phyloP scores from a whole-genome alignment of 495 filamentous ascomycete species.

The Copromyces sp. region DNA sequence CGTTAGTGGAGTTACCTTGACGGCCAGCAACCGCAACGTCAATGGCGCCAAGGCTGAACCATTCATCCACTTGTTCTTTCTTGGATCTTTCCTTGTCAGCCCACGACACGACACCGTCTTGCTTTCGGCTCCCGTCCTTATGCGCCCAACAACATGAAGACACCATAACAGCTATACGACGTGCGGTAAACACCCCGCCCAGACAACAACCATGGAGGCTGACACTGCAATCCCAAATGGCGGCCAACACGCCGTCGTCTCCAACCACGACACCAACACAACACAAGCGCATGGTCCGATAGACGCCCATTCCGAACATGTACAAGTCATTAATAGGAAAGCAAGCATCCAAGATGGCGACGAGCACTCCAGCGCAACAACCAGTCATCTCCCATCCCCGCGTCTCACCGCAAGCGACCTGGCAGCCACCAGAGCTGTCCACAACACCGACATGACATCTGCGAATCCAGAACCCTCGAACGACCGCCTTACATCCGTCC shows the following conservation, averaged over 20 bases:
- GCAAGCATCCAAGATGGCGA: not conserved
- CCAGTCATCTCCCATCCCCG: slow-evolving; percentile 11
- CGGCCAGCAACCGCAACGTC: not conserved
- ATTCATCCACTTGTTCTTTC: not conserved
- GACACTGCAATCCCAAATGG: not conserved
- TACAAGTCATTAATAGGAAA: not conserved
- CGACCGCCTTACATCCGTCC: slow-evolving; percentile 23
- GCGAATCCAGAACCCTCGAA: slow-evolving; percentile 20
- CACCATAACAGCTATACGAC: not conserved
- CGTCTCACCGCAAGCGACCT: slow-evolving; percentile 2
- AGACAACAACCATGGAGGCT: not conserved
- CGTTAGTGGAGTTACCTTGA: not conserved
- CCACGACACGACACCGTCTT: not conserved
- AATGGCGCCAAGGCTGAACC: not conserved
- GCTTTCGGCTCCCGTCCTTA: not conserved
- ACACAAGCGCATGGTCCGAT: not conserved
- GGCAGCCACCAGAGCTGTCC: not conserved
- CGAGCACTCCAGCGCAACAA: not conserved
- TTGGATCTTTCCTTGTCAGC: not conserved
- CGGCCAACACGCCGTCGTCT: not conserved
- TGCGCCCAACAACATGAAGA: not conserved
- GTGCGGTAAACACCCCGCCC: not conserved
- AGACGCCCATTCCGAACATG: not conserved
- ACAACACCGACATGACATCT: slow-evolving; percentile 2
- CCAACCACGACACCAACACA: not conserved